These are phyloP conservation scores for Ganoderma multipileum DNA, from an alignment of 1,284 basidiomycete species.

Conservation along the genomic window DNA sequence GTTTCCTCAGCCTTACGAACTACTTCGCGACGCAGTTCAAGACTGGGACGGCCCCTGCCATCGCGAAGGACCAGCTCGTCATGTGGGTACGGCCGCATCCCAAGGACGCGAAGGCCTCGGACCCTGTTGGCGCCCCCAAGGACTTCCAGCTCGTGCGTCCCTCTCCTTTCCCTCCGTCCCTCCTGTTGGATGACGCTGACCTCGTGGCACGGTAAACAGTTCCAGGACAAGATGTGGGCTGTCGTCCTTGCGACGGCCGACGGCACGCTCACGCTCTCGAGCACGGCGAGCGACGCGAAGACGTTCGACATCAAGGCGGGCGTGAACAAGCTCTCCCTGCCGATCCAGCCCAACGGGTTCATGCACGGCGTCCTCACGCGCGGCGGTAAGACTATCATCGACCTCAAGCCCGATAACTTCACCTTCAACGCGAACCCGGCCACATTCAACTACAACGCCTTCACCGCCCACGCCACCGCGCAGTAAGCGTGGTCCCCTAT, in stretches of 20 bases:
- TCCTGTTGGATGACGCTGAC: neutral
- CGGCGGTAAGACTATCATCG: slow-evolving; percentile 57
- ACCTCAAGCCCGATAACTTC: slow-evolving; percentile 56
- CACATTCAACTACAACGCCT: slow-evolving; percentile 72
- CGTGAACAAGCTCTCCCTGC: slow-evolving; percentile 69
- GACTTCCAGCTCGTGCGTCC: slow-evolving; percentile 58
- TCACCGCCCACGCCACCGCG: slow-evolving; percentile 52
- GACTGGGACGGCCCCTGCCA: slow-evolving; percentile 69
- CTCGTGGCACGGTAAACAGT: slow-evolving; percentile 37
- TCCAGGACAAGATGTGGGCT: slow-evolving; percentile 66
- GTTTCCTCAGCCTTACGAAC: slow-evolving; percentile 68
- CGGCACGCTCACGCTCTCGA: slow-evolving; percentile 57
- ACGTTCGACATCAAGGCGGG: slow-evolving; percentile 64
- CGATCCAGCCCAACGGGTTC: slow-evolving; percentile 60
- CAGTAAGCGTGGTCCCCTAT: slow-evolving; percentile 12
- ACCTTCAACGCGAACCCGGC: slow-evolving; percentile 58
- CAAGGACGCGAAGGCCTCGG: slow-evolving; percentile 54
- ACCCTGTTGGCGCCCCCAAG: slow-evolving; percentile 60
- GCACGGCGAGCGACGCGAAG: slow-evolving; percentile 50
- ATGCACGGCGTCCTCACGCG: slow-evolving; percentile 69
- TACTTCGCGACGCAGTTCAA: slow-evolving; percentile 83
- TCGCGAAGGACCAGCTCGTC: slow-evolving; percentile 70
- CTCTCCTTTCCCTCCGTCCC: neutral
- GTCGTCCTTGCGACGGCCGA: slow-evolving; percentile 69
- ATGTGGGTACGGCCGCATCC: slow-evolving; percentile 82